Evolutionary conservation across 768 basidiomycete genomes (phyloP).

Genomic region (Tulasnella sp.): DNA sequence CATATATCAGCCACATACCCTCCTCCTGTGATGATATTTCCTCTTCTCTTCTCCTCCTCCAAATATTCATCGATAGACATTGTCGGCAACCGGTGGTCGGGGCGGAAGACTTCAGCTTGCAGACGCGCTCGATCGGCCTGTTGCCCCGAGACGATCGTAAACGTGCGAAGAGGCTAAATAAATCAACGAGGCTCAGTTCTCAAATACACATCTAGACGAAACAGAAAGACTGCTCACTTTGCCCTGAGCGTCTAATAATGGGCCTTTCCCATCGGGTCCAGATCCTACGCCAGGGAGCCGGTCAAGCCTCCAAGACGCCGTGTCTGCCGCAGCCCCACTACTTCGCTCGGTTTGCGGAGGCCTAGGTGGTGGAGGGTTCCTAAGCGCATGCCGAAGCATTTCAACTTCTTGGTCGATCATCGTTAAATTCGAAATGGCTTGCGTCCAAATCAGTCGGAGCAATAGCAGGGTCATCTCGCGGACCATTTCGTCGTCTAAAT

Average conservation of each 20-base stretch:
- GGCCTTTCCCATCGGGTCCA: conserved; percentile 44
- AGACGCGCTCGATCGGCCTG: conserved; percentile 59
- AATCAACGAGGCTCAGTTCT: background rate
- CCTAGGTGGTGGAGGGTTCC: conserved; percentile 32
- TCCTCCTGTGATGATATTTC: conserved; percentile 81
- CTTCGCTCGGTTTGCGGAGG: conserved; percentile 38
- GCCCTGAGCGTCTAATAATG: conserved; percentile 65
- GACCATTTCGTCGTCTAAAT: conserved; percentile 54
- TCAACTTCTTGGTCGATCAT: conserved; percentile 65
- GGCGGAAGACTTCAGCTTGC: conserved; percentile 74
- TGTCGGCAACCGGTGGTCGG: conserved; percentile 77
- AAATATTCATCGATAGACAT: conserved; percentile 97
- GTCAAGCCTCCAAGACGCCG: conserved; percentile 70
- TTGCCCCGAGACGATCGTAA: conserved; percentile 72
- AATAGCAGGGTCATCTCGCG: conserved; percentile 64
- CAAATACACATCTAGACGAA: background rate
- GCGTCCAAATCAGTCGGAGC: conserved; percentile 62
- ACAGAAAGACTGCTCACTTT: conserved; percentile 46
- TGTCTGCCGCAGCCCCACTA: conserved; percentile 33
- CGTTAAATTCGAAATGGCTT: conserved; percentile 58
- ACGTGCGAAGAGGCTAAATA: conserved; percentile 82
- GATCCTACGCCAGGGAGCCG: conserved; percentile 31
- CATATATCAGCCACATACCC: no score
- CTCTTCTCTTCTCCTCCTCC: conserved; percentile 70
- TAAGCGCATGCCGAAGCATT: conserved; percentile 52